phyloP scores from a whole-genome alignment of 2,329 filamentous ascomycete species.

The Atkinsonella texensis region DNA sequence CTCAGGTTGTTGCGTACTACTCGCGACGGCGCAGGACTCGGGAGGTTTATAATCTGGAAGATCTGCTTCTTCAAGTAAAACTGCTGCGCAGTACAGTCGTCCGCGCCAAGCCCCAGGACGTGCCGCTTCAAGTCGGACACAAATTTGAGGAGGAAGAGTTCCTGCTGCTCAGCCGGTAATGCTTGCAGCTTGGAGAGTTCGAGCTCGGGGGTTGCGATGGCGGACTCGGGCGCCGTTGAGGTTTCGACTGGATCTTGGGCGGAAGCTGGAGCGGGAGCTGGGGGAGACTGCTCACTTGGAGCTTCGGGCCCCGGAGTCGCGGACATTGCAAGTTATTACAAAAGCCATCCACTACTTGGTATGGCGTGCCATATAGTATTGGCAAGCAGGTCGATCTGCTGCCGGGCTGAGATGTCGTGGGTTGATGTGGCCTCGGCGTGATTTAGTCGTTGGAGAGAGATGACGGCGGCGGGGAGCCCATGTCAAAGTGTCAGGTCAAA shows the following conservation, averaged over 20 bases:
- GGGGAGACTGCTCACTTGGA: constrained; percentile 13
- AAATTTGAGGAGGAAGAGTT: constrained; percentile 84
- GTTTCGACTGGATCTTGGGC: constrained; percentile 8
- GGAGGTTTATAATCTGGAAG: constrained; percentile 81
- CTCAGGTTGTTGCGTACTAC: constrained; percentile 85
- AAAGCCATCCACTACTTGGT: neutral
- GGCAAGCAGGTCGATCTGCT: neutral
- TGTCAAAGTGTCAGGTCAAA: neutral
- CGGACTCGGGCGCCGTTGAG: constrained; percentile 19
- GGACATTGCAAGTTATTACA: constrained; percentile 18
- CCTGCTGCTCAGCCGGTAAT: constrained; percentile 87
- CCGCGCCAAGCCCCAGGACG: constrained; percentile 59
- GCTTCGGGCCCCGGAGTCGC: constrained; percentile 24
- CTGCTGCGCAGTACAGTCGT: constrained; percentile 80
- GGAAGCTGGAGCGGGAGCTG: neutral
- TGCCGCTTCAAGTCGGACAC: constrained; percentile 73
- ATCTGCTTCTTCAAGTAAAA: constrained; percentile 88
- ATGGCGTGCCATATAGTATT: neutral
- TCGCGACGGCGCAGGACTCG: constrained; percentile 72
- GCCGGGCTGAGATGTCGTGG: neutral
- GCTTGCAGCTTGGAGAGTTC: constrained; percentile 82
- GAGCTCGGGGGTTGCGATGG: constrained; percentile 59
- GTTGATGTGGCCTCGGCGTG: neutral
- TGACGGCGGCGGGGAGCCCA: neutral
- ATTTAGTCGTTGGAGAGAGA: neutral